Evolutionary conservation across 164 flowering plant species (phyloP), one percentile per base, ranked within the genome.

Genomic region (Paratinospora sagittata): DNA sequence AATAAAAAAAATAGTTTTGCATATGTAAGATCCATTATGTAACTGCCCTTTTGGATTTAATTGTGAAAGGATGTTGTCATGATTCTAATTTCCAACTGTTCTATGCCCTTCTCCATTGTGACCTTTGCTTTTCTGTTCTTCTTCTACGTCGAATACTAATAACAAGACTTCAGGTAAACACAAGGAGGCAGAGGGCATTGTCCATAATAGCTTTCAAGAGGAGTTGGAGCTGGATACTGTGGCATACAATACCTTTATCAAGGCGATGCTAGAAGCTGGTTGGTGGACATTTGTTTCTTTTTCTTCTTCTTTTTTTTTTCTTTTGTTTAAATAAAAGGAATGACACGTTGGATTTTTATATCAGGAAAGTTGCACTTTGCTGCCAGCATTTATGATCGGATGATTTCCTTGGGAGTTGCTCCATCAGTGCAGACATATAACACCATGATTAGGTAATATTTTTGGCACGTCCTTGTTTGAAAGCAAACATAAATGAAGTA

Each of bases 181-280:
- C 78, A 78, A 69, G 72, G 90, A 85, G 69, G 89, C 91, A 70
- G 88, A 89, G 77, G 76, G 73, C 41, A 73, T 90, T 14, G 79
- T 90, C 63, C 76, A 36, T 12, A 76, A 70, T 65, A 78, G 85
- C 77, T 81, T 88, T 60, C 70, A 82, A 24, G 77, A 71, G 12
- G 75, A 73, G 39, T 26, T 79, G 77, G 88, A 85, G 83, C 91
- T 94, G 77, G 98, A 94, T 77, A 89, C 95, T 70, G 87, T 92
- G 65, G 95, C 92, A 66, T 94, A 86, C 74, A 92, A 94, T 78
- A 89, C 97, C 72, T 89, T 81, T 77, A 92, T 94, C 57, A 92
- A 92, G 79, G 93, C 97, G 26, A 88, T 88, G 93, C 82, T 92
- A 24, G 86, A 87, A 84, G 92, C 96, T 83, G 98, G 98, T 91